phyloP scores from a whole-genome alignment of 1,284 basidiomycete species.

The Ustilago trichophora region DNA sequence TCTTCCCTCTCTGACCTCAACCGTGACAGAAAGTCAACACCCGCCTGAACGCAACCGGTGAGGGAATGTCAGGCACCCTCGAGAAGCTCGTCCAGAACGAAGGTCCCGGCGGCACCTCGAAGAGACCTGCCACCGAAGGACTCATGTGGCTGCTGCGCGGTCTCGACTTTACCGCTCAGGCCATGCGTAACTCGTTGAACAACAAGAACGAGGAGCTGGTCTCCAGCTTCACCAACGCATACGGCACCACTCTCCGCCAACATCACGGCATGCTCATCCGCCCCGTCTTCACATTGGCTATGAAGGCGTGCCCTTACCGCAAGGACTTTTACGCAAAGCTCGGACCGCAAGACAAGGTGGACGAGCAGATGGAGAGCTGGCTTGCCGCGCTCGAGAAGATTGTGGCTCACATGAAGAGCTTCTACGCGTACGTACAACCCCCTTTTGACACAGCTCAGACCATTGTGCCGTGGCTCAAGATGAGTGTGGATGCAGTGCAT shows the following conservation, averaged over 20 bases:
- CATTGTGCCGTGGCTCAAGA: too few species aligned
- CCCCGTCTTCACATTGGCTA: slow-evolving; percentile 87
- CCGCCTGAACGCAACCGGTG: slow-evolving; percentile 75
- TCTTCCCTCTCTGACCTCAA: too few species aligned
- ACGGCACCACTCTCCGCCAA: slow-evolving; percentile 82
- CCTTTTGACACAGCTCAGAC: slow-evolving; percentile 64
- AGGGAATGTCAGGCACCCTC: slow-evolving; percentile 76
- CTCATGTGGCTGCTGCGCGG: slow-evolving; percentile 92
- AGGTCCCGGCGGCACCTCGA: slow-evolving; percentile 78
- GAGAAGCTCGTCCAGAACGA: slow-evolving; percentile 87
- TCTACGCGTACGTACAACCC: slow-evolving; percentile 69
- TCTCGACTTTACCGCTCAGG: slow-evolving; percentile 87
- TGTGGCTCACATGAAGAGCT: slow-evolving; percentile 76
- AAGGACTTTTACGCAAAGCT: slow-evolving; percentile 90
- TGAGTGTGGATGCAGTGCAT: too few species aligned
- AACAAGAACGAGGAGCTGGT: slow-evolving; percentile 78
- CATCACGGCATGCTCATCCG: slow-evolving; percentile 89
- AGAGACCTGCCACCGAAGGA: slow-evolving; percentile 85
- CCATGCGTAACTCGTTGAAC: slow-evolving; percentile 77
- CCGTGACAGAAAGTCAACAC: slow-evolving; percentile 72
- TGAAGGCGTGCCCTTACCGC: slow-evolving; percentile 96
- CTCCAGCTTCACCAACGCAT: slow-evolving; percentile 81
- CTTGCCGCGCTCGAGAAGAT: slow-evolving; percentile 78
- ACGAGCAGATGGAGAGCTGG: slow-evolving; percentile 80
- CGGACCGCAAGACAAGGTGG: slow-evolving; percentile 77